Percentiles rank a stretch among this genome's conserved stretches.
Conservation (phyloP, 495 filamentous ascomycete genomes). For the Pseudotulostoma volvatum region DNA sequence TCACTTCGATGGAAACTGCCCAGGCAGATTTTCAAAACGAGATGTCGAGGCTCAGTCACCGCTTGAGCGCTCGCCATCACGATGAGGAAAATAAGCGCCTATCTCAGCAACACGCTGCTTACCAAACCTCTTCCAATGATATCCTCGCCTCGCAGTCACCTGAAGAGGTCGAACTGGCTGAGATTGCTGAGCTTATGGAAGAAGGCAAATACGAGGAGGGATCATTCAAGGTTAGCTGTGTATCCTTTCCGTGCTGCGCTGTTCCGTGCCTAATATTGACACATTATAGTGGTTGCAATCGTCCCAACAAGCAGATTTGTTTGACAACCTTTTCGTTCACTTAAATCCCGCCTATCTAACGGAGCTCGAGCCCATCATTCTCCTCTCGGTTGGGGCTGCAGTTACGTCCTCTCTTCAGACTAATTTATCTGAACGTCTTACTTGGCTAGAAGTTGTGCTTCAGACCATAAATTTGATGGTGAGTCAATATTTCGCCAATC, state of each 20-base stretch:
- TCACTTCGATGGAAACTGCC: slow-evolving; percentile 50
- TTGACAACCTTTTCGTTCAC: slow-evolving; percentile 62
- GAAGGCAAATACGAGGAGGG: slow-evolving; percentile 55
- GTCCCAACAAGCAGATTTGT: slow-evolving; percentile 53
- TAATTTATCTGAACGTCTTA: slow-evolving; percentile 48
- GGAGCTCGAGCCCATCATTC: slow-evolving; percentile 52
- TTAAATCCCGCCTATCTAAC: slow-evolving; percentile 55
- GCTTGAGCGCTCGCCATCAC: slow-evolving; percentile 5
- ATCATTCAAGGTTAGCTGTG: slow-evolving; percentile 39
- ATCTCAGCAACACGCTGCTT: slow-evolving; percentile 16
- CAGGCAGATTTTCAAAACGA: slow-evolving; percentile 48
- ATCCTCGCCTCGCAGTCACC: slow-evolving; percentile 33
- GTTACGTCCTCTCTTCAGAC: slow-evolving; percentile 55
- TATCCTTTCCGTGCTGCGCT: too few species aligned
- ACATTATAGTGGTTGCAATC: slow-evolving; percentile 70
- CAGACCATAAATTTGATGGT: slow-evolving; percentile 33
- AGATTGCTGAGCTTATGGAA: slow-evolving; percentile 48
- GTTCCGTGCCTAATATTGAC: too few species aligned
- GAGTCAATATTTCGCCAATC: slow-evolving; percentile 7
- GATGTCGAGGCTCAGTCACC: slow-evolving; percentile 35
- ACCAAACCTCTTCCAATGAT: slow-evolving; percentile 2
- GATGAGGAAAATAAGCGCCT: slow-evolving; percentile 4
- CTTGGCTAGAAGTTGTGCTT: slow-evolving; percentile 64
- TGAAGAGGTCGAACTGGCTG: slow-evolving; percentile 47
- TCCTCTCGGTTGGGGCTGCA: slow-evolving; percentile 69